Evolutionary conservation across 208 protist species (phyloP), one percentile per base, ranked within the genome.

Genomic region (Vickermania spadyakhi): DNA sequence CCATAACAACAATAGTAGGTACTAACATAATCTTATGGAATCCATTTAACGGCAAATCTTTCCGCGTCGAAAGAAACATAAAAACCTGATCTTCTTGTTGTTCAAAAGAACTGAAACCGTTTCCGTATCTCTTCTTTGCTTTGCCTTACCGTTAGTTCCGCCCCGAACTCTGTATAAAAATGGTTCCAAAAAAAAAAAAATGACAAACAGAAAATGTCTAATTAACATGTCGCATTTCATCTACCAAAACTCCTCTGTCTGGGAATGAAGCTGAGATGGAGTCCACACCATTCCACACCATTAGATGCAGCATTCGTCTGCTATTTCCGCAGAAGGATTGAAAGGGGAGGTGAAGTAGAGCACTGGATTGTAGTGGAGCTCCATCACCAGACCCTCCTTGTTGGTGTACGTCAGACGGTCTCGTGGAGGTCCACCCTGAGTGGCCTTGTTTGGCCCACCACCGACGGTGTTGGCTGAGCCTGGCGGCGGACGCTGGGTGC

Each of bases 331-430:
- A 22, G 45, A 62, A 3, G 64, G 49, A 45, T 55, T 23, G 31
- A 73, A 77, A 13, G 70, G 59, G 1, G 70, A 56, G 0, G 66
- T 52, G 58, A 84, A 84, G 58, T 75, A 79, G 13, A 27, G 36
- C 45, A 75, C 64, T 0, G 77, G 73, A 53, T 65, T 80, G 70
- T 77, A 80, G 60, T 66, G 66, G 28, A 79, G 62, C 22, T 52
- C 36, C 49, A 70, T 60, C 0, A 61, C 51, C 29, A 70, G 5
- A 0, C 70, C 70, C 18, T 50, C 31, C 31, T 67, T 63, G 42
- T 57, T 64, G 7, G 63, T 74, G 69, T 68, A 67, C 21, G 68
- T 45, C 18, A 53, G 64, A 21, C 7, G 45, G 23, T 41, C 31
- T 5, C 45, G 45, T 5, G 11, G 4, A n/a, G 0, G 7, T 25